These are phyloP conservation scores for Canariomyces notabilis DNA, from an alignment of 2,329 filamentous ascomycete genomes.

Conservation along the genomic window DNA sequence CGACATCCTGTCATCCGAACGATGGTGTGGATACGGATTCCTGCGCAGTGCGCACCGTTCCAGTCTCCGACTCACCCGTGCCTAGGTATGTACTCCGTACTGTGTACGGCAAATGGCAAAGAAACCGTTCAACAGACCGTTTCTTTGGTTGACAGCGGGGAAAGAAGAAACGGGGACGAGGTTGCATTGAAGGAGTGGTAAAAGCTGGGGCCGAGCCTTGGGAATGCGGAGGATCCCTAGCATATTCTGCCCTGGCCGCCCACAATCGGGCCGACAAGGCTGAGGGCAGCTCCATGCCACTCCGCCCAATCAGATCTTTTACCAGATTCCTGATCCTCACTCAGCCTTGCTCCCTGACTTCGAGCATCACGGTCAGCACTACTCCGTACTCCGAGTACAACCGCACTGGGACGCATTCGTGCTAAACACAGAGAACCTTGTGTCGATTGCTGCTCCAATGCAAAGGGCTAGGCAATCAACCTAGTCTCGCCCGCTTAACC, in stretches of 20 bases:
- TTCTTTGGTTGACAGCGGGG: background rate
- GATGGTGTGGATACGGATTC: background rate
- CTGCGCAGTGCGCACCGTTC: background rate
- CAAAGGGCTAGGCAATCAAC: too few relatives aligned
- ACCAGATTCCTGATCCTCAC: background rate
- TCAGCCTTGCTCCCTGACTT: conserved; percentile 16
- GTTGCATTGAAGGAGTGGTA: conserved; percentile 12
- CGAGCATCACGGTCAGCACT: too few relatives aligned
- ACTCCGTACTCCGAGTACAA: too few relatives aligned
- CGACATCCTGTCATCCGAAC: conserved; percentile 1
- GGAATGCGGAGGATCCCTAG: conserved; percentile 24
- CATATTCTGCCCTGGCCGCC: conserved; percentile 17
- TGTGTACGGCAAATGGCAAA: too few relatives aligned
- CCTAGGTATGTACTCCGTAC: too few relatives aligned
- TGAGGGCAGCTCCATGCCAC: conserved; percentile 6
- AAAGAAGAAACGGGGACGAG: conserved; percentile 4
- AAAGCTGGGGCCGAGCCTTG: conserved; percentile 14
- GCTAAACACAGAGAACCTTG: too few relatives aligned
- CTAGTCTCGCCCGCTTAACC: too few relatives aligned
- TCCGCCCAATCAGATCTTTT: background rate
- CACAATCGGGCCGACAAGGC: conserved; percentile 29
- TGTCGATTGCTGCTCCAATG: too few relatives aligned
- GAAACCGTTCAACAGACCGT: too few relatives aligned
- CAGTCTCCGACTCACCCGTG: too few relatives aligned
- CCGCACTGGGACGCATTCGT: too few relatives aligned